Base-by-base conservation (phyloP, 495 filamentous ascomycete species). In the Penicilliopsis zonata region DNA sequence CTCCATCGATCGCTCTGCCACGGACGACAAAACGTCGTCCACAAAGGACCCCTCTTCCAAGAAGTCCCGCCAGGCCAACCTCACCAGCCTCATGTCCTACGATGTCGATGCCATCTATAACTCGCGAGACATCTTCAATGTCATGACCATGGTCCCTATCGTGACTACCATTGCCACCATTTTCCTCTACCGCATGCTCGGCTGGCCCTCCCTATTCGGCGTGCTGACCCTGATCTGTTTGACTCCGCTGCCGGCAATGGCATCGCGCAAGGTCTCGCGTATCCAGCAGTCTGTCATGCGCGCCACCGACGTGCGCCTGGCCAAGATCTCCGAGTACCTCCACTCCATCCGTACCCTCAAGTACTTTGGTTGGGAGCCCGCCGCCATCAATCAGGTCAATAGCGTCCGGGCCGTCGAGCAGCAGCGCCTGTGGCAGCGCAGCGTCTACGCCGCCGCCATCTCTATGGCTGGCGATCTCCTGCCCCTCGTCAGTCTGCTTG, bases 351-450 rank as follows among this genome's bases (percentile, higher is more conserved):
- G 57, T 13, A 58, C 59, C 5, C 55, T 69, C 43, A 69, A 69
- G 34, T 69, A 67, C 34, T 69, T 69, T 40, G 55, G 62, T 5
- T 69, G 64, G 65, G 64, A 70, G 29, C 54, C 61, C 7, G 55
- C 58, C 10, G 57, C 65, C 31, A 44, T 55, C 8, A 41, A 59
- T 13, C 48, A 49, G 18, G 53, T 68, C 26, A 55, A 57, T 21
- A 51, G 51, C 9, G 52, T 59, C 10, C 57, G 63, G 5, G 31
- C 36, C 13, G 44, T 53, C n/a, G 65, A 69, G 31, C 65, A 68
- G 27, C 53, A 49, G 24, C 55, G 57, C 35, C 53, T 67, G 14
- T 69, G 65, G 65, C 42, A 39, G 13, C 39, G 64, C 15, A 58
- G 58, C 24, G 42, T 69, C 9, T 42, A 57, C 41, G 53, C 44